Evolutionary conservation across 805 yeast genomes (phyloP).

Genomic region (Hanseniaspora lindneri): DNA sequence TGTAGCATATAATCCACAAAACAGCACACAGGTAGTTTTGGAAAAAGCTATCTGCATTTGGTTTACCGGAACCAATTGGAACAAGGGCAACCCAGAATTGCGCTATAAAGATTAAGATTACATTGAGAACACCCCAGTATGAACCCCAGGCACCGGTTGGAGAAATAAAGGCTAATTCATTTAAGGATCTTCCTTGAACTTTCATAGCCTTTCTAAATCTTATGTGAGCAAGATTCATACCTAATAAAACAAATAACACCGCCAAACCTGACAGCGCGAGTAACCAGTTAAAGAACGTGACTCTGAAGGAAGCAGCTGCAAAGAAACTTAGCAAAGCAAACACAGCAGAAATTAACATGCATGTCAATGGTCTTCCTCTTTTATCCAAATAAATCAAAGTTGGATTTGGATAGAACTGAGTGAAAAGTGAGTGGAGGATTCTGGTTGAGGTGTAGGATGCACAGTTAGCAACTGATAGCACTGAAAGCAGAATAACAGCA

Average conservation of each 20-base stretch:
- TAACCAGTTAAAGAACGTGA: constrained; percentile 51
- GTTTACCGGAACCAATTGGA: constrained; percentile 45
- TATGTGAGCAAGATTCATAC: constrained; percentile 45
- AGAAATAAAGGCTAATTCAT: constrained; percentile 44
- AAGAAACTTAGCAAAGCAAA: constrained; percentile 55
- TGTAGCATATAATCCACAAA: constrained; percentile 34
- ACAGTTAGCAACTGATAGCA: constrained; percentile 71
- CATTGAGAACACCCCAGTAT: constrained; percentile 38
- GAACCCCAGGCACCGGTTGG: constrained; percentile 45
- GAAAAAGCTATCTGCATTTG: constrained; percentile 36
- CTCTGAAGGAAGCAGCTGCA: constrained; percentile 49
- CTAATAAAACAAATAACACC: constrained; percentile 50
- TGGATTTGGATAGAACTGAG: constrained; percentile 33
- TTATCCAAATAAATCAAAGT: constrained; percentile 42
- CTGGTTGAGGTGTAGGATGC: constrained; percentile 69
- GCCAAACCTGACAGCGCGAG: constrained; percentile 51
- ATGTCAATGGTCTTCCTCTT: constrained; percentile 48
- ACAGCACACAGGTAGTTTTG: constrained; percentile 38
- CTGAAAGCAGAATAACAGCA: constrained; percentile 64
- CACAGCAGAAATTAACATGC: constrained; percentile 40
- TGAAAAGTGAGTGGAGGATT: constrained; percentile 38
- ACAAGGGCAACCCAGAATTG: constrained; percentile 64
- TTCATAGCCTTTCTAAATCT: constrained; percentile 49
- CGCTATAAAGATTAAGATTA: constrained; percentile 41
- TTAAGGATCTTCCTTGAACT: constrained; percentile 40